phyloP scores from a whole-genome alignment of 192 early-diverging fungal genomes.

The Lunasporangiospora selenospora region DNA sequence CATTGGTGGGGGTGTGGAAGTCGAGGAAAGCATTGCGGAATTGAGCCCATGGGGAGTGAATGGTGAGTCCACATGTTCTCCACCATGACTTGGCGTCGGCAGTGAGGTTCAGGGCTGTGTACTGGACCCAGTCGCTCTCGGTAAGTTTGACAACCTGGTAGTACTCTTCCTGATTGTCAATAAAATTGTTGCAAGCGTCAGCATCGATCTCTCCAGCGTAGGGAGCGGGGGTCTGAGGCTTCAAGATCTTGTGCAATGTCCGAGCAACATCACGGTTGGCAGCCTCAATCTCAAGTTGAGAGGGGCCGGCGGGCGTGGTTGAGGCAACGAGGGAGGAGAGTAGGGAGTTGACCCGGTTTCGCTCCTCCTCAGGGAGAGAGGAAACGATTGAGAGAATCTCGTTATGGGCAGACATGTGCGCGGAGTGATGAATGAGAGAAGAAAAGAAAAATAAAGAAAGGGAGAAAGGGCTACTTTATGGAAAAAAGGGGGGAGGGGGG shows the following conservation, averaged over 20 bases:
- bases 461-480: too few relatives aligned
- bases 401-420: too few relatives aligned
- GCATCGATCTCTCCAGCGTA: constrained; percentile 1
- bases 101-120: neutral
- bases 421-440: too few relatives aligned
- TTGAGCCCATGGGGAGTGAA: neutral
- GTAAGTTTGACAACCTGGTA: neutral
- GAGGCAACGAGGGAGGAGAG: too few relatives aligned
- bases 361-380: too few relatives aligned
- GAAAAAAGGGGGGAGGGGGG: too few relatives aligned
- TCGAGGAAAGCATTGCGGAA: neutral
- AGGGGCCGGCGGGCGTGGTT: too few relatives aligned
- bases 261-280: too few relatives aligned
- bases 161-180: neutral
- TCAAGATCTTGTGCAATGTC: neutral
- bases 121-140: neutral
- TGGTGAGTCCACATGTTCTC: neutral
- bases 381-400: too few relatives aligned
- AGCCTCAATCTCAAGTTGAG: too few relatives aligned
- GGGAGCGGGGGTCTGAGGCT: neutral
- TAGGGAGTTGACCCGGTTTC: too few relatives aligned
- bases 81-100: constrained; percentile 5
- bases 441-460: too few relatives aligned
- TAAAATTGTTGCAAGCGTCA: constrained; percentile 1
- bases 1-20: constrained; percentile 9